These are phyloP conservation scores for Jamesozyma spencerorum DNA, from an alignment of 805 yeast genomes.

Conservation along the genomic window DNA sequence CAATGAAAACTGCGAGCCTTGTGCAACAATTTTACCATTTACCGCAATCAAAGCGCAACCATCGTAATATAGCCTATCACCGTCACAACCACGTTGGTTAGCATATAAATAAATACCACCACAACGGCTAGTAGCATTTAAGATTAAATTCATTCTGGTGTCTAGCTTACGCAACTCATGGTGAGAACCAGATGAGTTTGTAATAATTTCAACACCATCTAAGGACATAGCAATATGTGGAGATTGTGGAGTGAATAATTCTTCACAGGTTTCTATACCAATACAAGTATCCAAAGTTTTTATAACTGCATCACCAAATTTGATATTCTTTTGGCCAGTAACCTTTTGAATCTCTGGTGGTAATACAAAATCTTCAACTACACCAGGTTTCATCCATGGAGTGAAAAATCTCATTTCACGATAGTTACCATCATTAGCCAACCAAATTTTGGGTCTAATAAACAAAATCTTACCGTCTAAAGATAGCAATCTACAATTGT, in stretches of 20 bases:
- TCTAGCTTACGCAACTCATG: conserved; percentile 89
- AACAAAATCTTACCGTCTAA: conserved; percentile 69
- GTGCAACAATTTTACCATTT: conserved; percentile 87
- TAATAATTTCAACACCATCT: conserved; percentile 95
- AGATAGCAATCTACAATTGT: conserved; percentile 83
- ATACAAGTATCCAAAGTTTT: conserved; percentile 77
- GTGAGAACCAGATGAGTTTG: conserved; percentile 96
- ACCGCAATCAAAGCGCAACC: conserved; percentile 94
- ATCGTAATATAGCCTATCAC: conserved; percentile 92
- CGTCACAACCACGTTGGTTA: conserved; percentile 97
- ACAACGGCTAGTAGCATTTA: conserved; percentile 89
- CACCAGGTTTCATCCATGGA: conserved; percentile 80
- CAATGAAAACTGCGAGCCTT: conserved; percentile 83
- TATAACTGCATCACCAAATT: conserved; percentile 85
- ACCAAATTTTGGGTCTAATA: conserved; percentile 85
- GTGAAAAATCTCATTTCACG: conserved; percentile 96
- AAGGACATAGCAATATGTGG: conserved; percentile 88
- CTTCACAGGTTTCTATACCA: conserved; percentile 99
- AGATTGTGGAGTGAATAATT: conserved; percentile 88
- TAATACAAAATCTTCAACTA: conserved; percentile 61
- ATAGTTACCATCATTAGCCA: conserved; percentile 97
- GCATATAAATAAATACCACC: conserved; percentile 94
- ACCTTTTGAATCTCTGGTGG: conserved; percentile 61
- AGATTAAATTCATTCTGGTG: conserved; percentile 73
- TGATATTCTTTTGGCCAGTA: conserved; percentile 59